These are phyloP conservation scores for Phialemoniopsis sp. DNA, from an alignment of 2,329 filamentous ascomycete species.

Conservation along the genomic window DNA sequence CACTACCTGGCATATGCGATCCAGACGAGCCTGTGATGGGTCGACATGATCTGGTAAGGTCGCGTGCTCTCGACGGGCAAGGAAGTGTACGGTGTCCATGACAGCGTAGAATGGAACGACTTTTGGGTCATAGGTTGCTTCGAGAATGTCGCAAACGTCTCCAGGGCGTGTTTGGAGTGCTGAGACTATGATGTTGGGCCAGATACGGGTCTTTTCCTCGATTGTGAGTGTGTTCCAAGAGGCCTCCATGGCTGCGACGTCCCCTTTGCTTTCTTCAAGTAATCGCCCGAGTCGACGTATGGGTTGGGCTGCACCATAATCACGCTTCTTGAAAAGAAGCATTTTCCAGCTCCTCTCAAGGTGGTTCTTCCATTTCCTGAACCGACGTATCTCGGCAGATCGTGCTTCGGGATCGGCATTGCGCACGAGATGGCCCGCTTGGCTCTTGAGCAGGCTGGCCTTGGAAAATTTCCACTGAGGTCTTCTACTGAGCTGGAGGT, in stretches of 20 bases:
- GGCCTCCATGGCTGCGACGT: conserved; percentile 22
- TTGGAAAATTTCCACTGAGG: too few relatives aligned
- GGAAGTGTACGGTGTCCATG: conserved; percentile 26
- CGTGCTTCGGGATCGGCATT: not conserved
- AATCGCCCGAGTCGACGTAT: conserved; percentile 17
- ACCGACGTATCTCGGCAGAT: not conserved
- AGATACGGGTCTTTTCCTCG: conserved; percentile 17
- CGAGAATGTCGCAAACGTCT: conserved; percentile 24
- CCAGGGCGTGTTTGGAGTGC: conserved; percentile 25
- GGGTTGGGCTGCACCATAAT: too few relatives aligned
- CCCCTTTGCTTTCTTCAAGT: conserved; percentile 17
- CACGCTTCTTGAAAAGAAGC: conserved; percentile 1
- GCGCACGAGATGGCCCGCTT: conserved; percentile 1
- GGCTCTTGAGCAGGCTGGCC: not conserved
- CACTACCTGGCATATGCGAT: not conserved
- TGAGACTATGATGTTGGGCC: conserved; percentile 29
- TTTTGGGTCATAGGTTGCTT: conserved; percentile 27
- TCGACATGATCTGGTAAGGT: not conserved
- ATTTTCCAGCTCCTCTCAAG: conserved; percentile 8
- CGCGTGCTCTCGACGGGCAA: conserved; percentile 11
- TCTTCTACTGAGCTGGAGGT: too few relatives aligned
- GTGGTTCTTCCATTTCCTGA: conserved; percentile 8
- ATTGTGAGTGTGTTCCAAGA: conserved; percentile 24
- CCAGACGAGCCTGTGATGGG: not conserved
- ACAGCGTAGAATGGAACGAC: conserved; percentile 30